Conservation (phyloP, 768 basidiomycete genomes). For the Russula vinacea region DNA sequence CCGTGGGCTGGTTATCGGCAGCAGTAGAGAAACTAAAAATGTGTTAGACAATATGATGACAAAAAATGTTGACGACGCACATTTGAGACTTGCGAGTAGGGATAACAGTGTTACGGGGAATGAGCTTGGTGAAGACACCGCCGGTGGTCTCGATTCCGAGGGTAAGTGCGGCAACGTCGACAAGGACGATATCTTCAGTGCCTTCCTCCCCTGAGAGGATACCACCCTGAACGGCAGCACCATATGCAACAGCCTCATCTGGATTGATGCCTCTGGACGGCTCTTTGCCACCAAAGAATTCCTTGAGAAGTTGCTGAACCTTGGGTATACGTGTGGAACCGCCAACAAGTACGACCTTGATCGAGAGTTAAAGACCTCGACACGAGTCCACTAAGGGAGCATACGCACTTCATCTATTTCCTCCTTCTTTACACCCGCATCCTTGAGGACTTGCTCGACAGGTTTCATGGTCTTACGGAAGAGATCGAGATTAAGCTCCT, state of each 20-base stretch:
- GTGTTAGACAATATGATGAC: constrained; percentile 12
- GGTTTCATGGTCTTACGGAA: constrained; percentile 99
- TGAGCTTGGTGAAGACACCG: constrained; percentile 96
- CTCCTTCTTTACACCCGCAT: constrained; percentile 97
- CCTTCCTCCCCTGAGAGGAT: constrained; percentile 94
- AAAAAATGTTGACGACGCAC: constrained; percentile 38
- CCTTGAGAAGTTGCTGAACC: constrained; percentile 96
- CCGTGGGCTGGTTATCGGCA: constrained; percentile 90
- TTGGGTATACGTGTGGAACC: constrained; percentile 99
- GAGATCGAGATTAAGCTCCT: constrained; percentile 97
- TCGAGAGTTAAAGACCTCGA: background rate
- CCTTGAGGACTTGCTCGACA: constrained; percentile 98
- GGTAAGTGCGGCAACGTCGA: constrained; percentile 95
- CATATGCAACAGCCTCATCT: constrained; percentile 98
- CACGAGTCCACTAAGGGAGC: background rate
- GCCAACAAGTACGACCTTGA: constrained; percentile 82
- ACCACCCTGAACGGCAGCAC: constrained; percentile 98
- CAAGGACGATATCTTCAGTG: constrained; percentile 86
- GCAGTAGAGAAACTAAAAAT: constrained; percentile 62
- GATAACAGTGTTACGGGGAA: constrained; percentile 96
- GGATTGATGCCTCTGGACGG: constrained; percentile 99
- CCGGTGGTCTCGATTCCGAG: constrained; percentile 99
- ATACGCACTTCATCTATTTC: constrained; percentile 77
- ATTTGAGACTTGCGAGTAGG: constrained; percentile 97
- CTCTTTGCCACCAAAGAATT: constrained; percentile 91